phyloP scores from a whole-genome alignment of 257 asterid species.

The Solanum chilense region DNA sequence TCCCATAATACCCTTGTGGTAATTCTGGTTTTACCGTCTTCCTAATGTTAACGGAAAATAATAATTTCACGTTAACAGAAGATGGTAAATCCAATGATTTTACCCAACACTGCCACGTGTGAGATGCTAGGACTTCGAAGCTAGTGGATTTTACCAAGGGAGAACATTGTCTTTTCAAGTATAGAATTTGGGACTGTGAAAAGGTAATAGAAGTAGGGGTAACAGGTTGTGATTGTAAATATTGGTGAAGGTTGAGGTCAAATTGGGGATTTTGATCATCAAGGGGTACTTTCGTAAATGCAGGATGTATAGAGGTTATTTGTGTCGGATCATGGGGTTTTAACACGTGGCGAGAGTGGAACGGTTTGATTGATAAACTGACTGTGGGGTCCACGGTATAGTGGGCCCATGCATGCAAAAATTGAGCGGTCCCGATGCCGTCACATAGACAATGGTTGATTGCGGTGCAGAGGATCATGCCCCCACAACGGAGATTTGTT shows the following conservation, averaged over 20 bases:
- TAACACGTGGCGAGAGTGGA: slow-evolving; percentile 59
- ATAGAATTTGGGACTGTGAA: slow-evolving; percentile 38
- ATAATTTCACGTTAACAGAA: slow-evolving; percentile 30
- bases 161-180: slow-evolving; percentile 45
- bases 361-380: slow-evolving; percentile 22
- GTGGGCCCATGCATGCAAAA: slow-evolving; percentile 85
- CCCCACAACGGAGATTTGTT: slow-evolving; percentile 66
- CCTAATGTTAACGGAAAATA: slow-evolving; percentile 52
- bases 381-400: slow-evolving; percentile 14
- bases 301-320: slow-evolving; percentile 25
- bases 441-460: slow-evolving; percentile 74
- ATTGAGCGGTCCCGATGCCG: slow-evolving; percentile 75
- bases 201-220: slow-evolving; percentile 47
- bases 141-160: slow-evolving; percentile 63
- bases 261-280: background rate
- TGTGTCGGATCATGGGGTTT: slow-evolving; percentile 47
- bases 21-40: slow-evolving; percentile 8
- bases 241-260: slow-evolving; percentile 24
- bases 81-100: slow-evolving; percentile 33
- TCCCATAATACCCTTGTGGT: slow-evolving; percentile 69
- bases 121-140: slow-evolving; percentile 62
- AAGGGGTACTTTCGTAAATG: slow-evolving; percentile 19
- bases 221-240: slow-evolving; percentile 48
- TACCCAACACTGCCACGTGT: slow-evolving; percentile 88
- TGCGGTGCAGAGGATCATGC: slow-evolving; percentile 61